Evolutionary conservation across 305 asterid species (phyloP).

Genomic region (Fraxinus ornus): DNA sequence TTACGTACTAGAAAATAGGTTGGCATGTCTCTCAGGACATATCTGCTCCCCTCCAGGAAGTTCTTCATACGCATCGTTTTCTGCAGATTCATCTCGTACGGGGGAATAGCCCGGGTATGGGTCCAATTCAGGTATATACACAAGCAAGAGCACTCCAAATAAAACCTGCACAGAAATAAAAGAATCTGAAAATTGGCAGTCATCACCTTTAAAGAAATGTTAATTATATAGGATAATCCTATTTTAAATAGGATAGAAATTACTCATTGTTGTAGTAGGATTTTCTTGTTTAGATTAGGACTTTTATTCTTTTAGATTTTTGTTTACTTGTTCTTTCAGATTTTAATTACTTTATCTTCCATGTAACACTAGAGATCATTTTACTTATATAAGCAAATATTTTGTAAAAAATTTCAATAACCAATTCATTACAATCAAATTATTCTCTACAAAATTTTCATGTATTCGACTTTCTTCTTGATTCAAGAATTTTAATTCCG

Average conservation of each 20-base stretch:
- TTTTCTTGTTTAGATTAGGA: not conserved
- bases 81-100: conserved; percentile 48
- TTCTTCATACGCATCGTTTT: conserved; percentile 74
- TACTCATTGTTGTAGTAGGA: not conserved
- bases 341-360: not conserved
- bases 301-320: not conserved
- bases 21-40: conserved; percentile 86
- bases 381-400: not conserved
- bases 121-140: conserved; percentile 73
- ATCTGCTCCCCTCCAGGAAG: conserved; percentile 85
- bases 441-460: not conserved
- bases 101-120: conserved; percentile 85
- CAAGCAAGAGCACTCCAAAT: conserved; percentile 72
- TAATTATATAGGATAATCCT: not conserved
- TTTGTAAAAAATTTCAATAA: not conserved
- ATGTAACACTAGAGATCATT: not conserved
- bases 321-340: not conserved
- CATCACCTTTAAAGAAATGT: not conserved
- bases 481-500: not conserved
- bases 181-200: conserved; percentile 14
- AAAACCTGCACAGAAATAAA: conserved; percentile 53
- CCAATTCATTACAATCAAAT: not conserved
- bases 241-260: not conserved
- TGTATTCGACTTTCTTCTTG: not conserved
- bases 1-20: conserved; percentile 67